Base-by-base conservation (phyloP, 1,284 basidiomycete genomes). In the Nidula niveotomentosa region DNA sequence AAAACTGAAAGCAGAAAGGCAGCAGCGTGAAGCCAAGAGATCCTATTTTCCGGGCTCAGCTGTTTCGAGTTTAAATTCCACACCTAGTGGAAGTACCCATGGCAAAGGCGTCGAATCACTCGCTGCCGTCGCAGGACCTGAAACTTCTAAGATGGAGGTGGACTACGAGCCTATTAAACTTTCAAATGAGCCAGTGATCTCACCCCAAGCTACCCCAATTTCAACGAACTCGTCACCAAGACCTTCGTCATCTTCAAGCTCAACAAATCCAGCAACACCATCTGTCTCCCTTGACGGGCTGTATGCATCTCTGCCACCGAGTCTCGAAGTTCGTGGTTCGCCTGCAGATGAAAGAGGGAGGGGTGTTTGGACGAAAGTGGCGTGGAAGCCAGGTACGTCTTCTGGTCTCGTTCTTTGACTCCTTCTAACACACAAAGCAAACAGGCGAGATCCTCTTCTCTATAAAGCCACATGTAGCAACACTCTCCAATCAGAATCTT, bases 401-500 rank as follows among this genome's bases (percentile, higher is more conserved):
- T 46, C n/a, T 36, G 15, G 48, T 37, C 10, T 35, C 10, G 8
- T 52, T 2, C 17, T 30, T 46, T 33, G 15, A 15, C 13, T 10
- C 23, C 45, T 30, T n/a, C 37, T 15, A 30, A 36, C 36, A 18
- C 13, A 36, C 23, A 12, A 48, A 15, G 10, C 7, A 51, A 51
- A 53, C 59, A 94, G 91, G 93, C 9, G 73, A 80, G 15, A 68
- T 79, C 1, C 57, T 94, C 12, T 55, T 92, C 15, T 69, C 78
- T 2, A 63, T 80, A 2, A 73, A 75, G 48, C 91, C 92, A 0
- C 80, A 86, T 53, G 76, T 86, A 8, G 76, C 83, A 13, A 84
- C 84, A 0, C 78, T 96, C 13, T 90, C 91, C 1, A 85, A 79
- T n/a, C 67, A 71, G 12, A 77, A 83, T 60, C 74, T 96, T 8